Evolutionary conservation across 352 stramenopile genomes (phyloP).

Genomic region (Thalassiosira oceanica): DNA sequence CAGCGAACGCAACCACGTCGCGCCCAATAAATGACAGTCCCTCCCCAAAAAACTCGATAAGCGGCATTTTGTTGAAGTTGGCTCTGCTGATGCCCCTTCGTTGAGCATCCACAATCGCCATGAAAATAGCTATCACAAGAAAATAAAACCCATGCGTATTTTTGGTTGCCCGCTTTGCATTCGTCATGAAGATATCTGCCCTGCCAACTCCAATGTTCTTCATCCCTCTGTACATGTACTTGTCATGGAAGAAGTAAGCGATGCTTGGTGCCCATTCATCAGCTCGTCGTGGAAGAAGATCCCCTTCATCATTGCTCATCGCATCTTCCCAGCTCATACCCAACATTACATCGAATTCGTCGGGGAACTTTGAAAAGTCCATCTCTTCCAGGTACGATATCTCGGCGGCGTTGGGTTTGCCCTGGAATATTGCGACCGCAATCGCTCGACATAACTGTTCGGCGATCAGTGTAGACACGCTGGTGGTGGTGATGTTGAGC

Average conservation of each 20-base stretch:
- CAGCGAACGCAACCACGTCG: conserved; percentile 3
- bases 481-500: background rate
- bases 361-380: conserved; percentile 4
- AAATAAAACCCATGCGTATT: too few relatives aligned
- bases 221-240: background rate
- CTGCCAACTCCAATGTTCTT: background rate
- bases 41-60: conserved; percentile 6
- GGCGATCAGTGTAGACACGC: conserved; percentile 4
- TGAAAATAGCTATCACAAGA: background rate
- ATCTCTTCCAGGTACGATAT: conserved; percentile 9
- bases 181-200: background rate
- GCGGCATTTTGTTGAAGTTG: background rate
- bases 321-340: background rate
- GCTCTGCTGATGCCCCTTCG: conserved; percentile 1
- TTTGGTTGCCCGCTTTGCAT: background rate
- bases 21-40: conserved; percentile 3
- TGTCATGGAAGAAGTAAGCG: background rate
- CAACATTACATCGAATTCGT: conserved; percentile 2
- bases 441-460: conserved; percentile 1
- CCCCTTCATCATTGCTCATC: background rate
- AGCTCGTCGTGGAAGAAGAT: too few relatives aligned
- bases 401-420: conserved; percentile 3
- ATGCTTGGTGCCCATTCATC: too few relatives aligned
- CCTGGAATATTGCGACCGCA: conserved; percentile 9
- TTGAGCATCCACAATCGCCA: conserved; percentile 1